A percentile compares a stretch with the other conserved stretches of the same genome.
Evolutionary conservation across 345 rosid genomes (phyloP).

Genomic region (Trapa bicornis): DNA sequence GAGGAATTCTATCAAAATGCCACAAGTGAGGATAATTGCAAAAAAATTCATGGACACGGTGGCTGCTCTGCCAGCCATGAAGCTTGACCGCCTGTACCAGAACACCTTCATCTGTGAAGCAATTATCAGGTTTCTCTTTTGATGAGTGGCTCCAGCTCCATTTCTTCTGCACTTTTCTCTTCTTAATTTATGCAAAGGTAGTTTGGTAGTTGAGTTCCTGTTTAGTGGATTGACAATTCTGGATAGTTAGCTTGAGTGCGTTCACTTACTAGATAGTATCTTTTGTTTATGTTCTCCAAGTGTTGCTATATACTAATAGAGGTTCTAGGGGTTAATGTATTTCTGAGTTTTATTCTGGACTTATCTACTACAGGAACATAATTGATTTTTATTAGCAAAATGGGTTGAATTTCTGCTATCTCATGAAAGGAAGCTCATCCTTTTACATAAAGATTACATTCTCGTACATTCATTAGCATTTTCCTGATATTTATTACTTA

Average conservation of each 20-base stretch:
- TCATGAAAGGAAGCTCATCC: background rate
- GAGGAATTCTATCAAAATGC: conserved; percentile 33
- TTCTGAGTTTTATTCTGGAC: background rate
- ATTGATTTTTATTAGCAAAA: background rate
- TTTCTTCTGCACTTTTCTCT: background rate
- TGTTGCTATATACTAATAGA: background rate
- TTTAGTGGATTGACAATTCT: background rate
- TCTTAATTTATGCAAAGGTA: background rate
- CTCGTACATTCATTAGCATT: background rate
- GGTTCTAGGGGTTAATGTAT: background rate
- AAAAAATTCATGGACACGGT: conserved; percentile 98
- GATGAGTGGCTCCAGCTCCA: background rate
- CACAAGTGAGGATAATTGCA: conserved; percentile 74
- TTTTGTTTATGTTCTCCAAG: background rate
- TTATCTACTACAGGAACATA: background rate
- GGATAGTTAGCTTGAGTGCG: background rate
- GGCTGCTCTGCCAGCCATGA: conserved; percentile 71
- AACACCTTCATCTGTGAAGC: conserved; percentile 86
- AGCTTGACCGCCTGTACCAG: conserved; percentile 70
- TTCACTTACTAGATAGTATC: background rate
- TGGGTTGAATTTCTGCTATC: background rate
- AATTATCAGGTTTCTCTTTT: conserved; percentile 52
- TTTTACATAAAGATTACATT: background rate
- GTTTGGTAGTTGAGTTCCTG: background rate
- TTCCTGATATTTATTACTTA: background rate